phyloP scores from a whole-genome alignment of 2,329 filamentous ascomycete genomes.

The Trichoderma sp. region DNA sequence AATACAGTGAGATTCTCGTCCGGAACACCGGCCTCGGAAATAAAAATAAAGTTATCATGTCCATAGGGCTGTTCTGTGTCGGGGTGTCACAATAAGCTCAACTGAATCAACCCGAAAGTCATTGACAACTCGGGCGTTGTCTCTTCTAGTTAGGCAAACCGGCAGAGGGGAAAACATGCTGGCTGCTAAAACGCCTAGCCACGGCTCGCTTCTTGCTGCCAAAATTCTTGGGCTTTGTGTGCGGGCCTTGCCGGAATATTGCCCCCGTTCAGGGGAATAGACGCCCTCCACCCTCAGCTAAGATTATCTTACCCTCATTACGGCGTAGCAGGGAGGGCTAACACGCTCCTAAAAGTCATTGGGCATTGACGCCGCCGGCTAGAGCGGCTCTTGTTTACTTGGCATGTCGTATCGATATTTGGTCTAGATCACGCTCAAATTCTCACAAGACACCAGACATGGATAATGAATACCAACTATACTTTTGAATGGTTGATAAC shows the following conservation, averaged over 20 bases:
- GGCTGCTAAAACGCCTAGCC: not conserved
- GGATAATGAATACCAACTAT: not conserved
- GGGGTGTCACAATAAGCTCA: not conserved
- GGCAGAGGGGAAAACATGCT: not conserved
- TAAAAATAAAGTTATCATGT: not conserved
- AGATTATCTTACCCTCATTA: not conserved
- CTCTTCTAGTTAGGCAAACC: not conserved
- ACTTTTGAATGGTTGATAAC: not conserved
- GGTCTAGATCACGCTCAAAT: not conserved
- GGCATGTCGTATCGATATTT: not conserved
- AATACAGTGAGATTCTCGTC: not conserved
- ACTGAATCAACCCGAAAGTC: not conserved
- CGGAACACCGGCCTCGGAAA: not conserved
- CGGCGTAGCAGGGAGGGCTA: not conserved
- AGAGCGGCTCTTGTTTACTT: constrained; percentile 2
- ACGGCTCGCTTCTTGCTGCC: not conserved
- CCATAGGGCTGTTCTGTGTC: not conserved
- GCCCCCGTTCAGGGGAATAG: constrained; percentile 5
- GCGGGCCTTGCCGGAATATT: not conserved
- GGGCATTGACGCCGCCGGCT: not conserved
- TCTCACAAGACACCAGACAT: not conserved
- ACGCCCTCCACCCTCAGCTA: not conserved
- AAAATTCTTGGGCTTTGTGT: not conserved
- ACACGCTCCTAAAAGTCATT: not conserved
- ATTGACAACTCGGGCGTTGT: not conserved